Evolutionary conservation across 495 filamentous ascomycete species (phyloP).

Genomic region (Penicillium paradoxum): DNA sequence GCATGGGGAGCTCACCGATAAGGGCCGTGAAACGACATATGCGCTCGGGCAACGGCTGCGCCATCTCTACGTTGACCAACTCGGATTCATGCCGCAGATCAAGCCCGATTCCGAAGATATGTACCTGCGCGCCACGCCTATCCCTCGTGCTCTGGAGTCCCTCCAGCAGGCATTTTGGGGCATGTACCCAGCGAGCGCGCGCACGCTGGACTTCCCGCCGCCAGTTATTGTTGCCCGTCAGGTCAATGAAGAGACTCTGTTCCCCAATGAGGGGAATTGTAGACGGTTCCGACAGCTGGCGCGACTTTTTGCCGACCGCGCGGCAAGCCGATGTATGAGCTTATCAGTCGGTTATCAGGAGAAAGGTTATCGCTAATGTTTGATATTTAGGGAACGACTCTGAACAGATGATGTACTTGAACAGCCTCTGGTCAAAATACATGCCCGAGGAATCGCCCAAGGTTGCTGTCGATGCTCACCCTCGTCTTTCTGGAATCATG

Average conservation of each 20-base stretch:
- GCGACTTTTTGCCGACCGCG: conserved; percentile 72
- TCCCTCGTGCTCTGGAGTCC: conserved; percentile 80
- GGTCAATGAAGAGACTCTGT: conserved; percentile 80
- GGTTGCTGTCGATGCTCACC: conserved; percentile 79
- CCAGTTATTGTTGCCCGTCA: conserved; percentile 71
- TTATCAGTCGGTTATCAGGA: neutral
- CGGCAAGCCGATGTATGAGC: conserved; percentile 63
- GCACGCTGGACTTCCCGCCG: conserved; percentile 58
- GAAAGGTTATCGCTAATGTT: neutral
- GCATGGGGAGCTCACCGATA: conserved; percentile 84
- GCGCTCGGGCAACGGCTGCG: conserved; percentile 74
- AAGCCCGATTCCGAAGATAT: conserved; percentile 63
- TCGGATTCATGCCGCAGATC: conserved; percentile 72
- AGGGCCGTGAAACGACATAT: conserved; percentile 77
- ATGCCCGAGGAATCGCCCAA: conserved; percentile 65
- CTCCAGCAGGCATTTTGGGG: conserved; percentile 87
- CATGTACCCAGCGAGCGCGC: conserved; percentile 73
- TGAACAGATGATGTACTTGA: conserved; percentile 81
- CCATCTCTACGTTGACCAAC: conserved; percentile 80
- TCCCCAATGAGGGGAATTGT: conserved; percentile 85
- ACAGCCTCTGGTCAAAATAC: conserved; percentile 68
- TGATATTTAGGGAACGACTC: conserved; percentile 58
- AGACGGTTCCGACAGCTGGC: conserved; percentile 76
- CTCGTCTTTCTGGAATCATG: conserved; percentile 83
- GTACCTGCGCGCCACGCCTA: conserved; percentile 80